Conservation (phyloP, 139 green algal species). For the Chlorella vulgaris region DNA sequence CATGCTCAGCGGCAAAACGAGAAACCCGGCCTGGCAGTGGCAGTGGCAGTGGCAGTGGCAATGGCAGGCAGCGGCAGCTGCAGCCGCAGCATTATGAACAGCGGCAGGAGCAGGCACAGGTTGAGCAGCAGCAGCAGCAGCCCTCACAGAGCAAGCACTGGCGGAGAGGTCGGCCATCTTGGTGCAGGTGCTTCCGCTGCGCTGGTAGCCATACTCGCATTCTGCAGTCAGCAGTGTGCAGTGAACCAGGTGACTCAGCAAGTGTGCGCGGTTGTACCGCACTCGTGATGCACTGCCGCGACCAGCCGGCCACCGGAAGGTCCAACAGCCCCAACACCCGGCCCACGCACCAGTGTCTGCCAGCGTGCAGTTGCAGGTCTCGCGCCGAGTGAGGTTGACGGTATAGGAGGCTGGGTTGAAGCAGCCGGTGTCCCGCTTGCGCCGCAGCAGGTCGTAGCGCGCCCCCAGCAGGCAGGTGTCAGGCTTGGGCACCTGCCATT, state of each 20-base stretch:
- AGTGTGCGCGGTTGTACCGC: not conserved
- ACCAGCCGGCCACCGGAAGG: too few relatives aligned
- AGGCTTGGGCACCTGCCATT: conserved; percentile 32
- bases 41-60: too few relatives aligned
- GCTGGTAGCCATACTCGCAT: conserved; percentile 80
- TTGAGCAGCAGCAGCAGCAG: not conserved
- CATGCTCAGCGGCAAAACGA: too few relatives aligned
- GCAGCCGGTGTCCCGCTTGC: conserved; percentile 61
- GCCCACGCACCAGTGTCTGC: conserved; percentile 46
- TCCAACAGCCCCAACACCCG: too few relatives aligned
- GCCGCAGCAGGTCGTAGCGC: conserved; percentile 50
- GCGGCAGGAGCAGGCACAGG: too few relatives aligned
- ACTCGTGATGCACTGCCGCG: too few relatives aligned
- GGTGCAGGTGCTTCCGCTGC: not conserved
- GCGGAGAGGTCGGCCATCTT: conserved; percentile 14
- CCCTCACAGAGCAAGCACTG: conserved; percentile 57
- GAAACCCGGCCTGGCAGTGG: too few relatives aligned
- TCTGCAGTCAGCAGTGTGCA: conserved; percentile 24
- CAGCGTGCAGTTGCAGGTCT: conserved; percentile 60
- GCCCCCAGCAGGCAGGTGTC: conserved; percentile 50
- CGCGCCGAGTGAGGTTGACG: not conserved
- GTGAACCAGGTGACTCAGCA: not conserved
- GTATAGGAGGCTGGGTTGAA: conserved; percentile 69
- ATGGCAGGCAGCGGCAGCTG: too few relatives aligned
- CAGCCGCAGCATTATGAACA: too few relatives aligned